Conservation (phyloP, 495 filamentous ascomycete genomes). For the Tuber indicum region DNA sequence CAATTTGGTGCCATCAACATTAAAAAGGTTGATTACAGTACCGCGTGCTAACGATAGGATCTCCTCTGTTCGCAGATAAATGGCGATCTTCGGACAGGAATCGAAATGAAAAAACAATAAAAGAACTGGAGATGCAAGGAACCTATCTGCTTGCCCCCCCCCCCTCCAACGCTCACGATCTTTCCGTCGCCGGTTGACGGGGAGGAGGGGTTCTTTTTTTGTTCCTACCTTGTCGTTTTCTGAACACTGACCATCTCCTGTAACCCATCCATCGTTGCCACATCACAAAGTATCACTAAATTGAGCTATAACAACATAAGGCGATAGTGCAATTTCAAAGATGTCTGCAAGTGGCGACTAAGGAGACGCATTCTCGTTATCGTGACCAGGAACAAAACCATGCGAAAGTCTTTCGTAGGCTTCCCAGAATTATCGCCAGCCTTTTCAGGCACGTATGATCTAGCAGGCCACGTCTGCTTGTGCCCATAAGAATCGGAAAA, state of each 20-base stretch:
- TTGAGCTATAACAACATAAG: neutral
- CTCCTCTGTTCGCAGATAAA: slow-evolving; percentile 26
- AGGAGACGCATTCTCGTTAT: neutral
- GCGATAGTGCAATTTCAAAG: slow-evolving; percentile 1
- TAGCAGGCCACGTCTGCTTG: neutral
- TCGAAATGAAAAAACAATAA: neutral
- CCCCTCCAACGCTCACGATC: slow-evolving; percentile 17
- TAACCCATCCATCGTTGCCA: slow-evolving; percentile 10
- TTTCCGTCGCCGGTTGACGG: slow-evolving; percentile 17
- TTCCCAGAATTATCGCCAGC: neutral
- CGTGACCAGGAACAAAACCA: neutral
- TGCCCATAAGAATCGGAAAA: neutral
- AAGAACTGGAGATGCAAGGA: slow-evolving; percentile 13
- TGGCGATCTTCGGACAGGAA: slow-evolving; percentile 8
- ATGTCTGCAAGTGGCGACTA: neutral
- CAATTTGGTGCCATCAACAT: slow-evolving; percentile 14
- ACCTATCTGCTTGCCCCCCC: slow-evolving; percentile 16
- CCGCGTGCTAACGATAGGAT: slow-evolving; percentile 32
- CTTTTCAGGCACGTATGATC: neutral
- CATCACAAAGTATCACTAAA: slow-evolving; percentile 15
- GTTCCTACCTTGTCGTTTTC: neutral
- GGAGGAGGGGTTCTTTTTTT: neutral
- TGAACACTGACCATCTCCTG: neutral
- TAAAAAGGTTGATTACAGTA: slow-evolving; percentile 30
- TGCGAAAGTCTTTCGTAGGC: neutral